Evolutionary conservation across 2,329 filamentous ascomycete genomes (phyloP).

Genomic region (Beauveria brongniartii): DNA sequence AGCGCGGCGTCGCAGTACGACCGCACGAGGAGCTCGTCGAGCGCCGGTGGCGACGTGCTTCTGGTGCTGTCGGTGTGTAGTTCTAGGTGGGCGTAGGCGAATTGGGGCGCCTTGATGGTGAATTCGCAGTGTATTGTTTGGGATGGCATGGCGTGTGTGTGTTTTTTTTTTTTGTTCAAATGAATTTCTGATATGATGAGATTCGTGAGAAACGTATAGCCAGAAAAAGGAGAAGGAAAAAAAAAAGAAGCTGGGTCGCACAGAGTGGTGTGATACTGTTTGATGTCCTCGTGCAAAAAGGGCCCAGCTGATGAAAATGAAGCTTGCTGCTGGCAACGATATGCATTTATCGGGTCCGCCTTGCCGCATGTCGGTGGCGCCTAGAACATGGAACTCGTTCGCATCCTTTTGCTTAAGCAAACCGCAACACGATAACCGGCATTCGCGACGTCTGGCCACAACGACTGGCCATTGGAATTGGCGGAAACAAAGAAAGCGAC

Average conservation of each 20-base stretch:
- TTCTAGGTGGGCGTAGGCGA: conserved; percentile 50
- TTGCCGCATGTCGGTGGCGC: background rate
- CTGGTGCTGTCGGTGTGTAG: conserved; percentile 27
- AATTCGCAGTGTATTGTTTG: conserved; percentile 17
- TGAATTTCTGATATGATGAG: background rate
- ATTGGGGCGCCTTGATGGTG: conserved; percentile 43
- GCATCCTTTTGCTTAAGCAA: background rate
- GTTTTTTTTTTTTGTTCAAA: background rate
- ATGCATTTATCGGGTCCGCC: conserved; percentile 11
- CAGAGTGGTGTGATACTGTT: background rate
- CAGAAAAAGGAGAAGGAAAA: background rate
- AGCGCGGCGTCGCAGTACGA: conserved; percentile 57
- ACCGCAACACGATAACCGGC: background rate
- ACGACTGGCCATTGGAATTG: background rate
- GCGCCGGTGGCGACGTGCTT: conserved; percentile 12
- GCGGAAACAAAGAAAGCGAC: background rate
- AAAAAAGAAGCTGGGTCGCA: background rate
- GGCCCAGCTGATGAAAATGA: background rate
- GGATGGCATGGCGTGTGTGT: background rate
- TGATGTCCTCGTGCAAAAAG: background rate
- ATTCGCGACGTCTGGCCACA: background rate
- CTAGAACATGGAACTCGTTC: background rate
- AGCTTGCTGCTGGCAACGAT: background rate
- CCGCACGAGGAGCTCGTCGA: conserved; percentile 57
- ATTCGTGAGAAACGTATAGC: background rate